A percentile compares a stretch with the other conserved stretches of the same genome.
Conservation (phyloP, 2,329 filamentous ascomycete genomes). For the Verticillium longisporum region DNA sequence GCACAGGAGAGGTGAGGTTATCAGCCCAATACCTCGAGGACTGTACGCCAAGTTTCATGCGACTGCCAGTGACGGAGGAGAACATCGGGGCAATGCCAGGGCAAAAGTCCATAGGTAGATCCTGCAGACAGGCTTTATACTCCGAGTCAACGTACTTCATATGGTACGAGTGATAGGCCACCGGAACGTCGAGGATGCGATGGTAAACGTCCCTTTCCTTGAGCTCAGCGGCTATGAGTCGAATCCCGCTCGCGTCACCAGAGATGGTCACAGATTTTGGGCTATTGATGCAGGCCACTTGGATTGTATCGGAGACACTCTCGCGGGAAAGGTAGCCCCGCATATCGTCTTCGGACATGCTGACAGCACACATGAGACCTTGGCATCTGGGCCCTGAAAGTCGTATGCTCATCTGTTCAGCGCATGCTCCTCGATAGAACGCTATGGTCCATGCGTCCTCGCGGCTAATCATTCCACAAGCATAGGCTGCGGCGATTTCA, state of each 20-base stretch:
- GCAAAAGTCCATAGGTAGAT: slow-evolving; percentile 8
- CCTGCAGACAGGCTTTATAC: slow-evolving; percentile 23
- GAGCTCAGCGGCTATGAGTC: slow-evolving; percentile 23
- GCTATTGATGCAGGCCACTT: slow-evolving; percentile 38
- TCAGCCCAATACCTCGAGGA: slow-evolving; percentile 33
- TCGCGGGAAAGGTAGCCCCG: slow-evolving; percentile 18
- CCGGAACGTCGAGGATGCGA: slow-evolving; percentile 26
- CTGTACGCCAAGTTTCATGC: background rate
- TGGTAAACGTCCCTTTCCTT: slow-evolving; percentile 22
- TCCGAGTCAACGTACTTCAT: slow-evolving; percentile 30
- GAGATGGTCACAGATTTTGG: slow-evolving; percentile 36
- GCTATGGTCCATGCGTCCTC: slow-evolving; percentile 33
- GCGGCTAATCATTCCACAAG: slow-evolving; percentile 25
- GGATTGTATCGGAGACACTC: slow-evolving; percentile 13
- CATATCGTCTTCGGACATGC: slow-evolving; percentile 21
- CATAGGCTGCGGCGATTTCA: slow-evolving; percentile 38
- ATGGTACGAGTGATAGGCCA: slow-evolving; percentile 38
- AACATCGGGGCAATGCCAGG: slow-evolving; percentile 22
- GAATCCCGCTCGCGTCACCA: slow-evolving; percentile 25
- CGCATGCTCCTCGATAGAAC: slow-evolving; percentile 31
- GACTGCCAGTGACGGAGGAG: slow-evolving; percentile 30
- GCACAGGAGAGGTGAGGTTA: slow-evolving; percentile 38
- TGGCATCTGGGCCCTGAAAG: slow-evolving; percentile 16
- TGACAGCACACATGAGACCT: slow-evolving; percentile 35
- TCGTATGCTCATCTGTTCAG: slow-evolving; percentile 19